Evolutionary conservation across 2,329 filamentous ascomycete species (phyloP), one percentile per base, ranked within the genome.

Genomic region (Seiridium unicorne): DNA sequence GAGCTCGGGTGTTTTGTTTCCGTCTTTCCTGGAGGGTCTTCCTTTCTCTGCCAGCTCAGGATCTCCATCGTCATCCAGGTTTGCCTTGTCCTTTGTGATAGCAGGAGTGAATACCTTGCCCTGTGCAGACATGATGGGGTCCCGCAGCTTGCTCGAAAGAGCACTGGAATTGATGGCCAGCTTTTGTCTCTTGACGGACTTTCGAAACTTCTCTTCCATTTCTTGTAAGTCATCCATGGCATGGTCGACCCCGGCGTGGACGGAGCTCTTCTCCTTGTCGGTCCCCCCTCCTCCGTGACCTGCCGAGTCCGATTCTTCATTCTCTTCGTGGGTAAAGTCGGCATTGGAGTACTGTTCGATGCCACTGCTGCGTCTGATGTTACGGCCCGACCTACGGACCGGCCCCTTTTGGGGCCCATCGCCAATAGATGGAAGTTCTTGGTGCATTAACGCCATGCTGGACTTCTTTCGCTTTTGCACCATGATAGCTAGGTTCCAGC

Each of bases 151-250:
- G 18, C 18, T 26, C 38, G 60, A 51, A 3, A 78, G 60, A 4
- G 73, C 64, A 4, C 78, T 80, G 36, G 75, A 72, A 60, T 81
- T 74, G 3, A 84, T 63, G n/a, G 78, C 78, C 0, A 77, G 65
- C 42, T 82, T 80, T 62, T 84, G 81, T 31, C 69, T 73, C 60
- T 80, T 79, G 8, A 77, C 76, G 5, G 74, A 74, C 4, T 70
- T 72, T 35, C 77, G 75, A 3, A 84, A 67, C n/a, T 73, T 72
- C 13, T 76, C 70, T 51, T 84, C 82, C 79, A 84, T 83, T 63
- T 80, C 73, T 4, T 73, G 76, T 34, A 84, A 70, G n/a, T 75
- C 73, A n/a, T 74, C 73, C 61, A 81, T 74, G 18, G 79, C 79
- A 3, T 72, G 63, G 7, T 78, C 68, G 5, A 81, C 72, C 2